These are phyloP conservation scores for Agroathelia rolfsii DNA, from an alignment of 1,284 basidiomycete genomes.

Conservation along the genomic window DNA sequence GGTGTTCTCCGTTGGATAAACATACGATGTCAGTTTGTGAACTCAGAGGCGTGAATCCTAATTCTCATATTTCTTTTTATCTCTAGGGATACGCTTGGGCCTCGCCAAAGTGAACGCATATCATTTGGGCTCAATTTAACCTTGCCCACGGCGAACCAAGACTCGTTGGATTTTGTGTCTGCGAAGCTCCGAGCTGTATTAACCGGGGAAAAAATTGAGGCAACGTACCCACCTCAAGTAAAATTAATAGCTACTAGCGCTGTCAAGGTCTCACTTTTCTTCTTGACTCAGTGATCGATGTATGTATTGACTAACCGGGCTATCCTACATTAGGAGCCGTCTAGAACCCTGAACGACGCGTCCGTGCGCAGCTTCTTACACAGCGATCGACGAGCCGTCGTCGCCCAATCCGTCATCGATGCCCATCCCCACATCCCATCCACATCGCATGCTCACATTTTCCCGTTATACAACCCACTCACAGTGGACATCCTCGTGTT, in stretches of 20 bases:
- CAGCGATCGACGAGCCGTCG: conserved; percentile 34
- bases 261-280: conserved; percentile 22
- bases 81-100: conserved; percentile 32
- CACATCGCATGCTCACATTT: conserved; percentile 44
- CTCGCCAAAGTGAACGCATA: conserved; percentile 40
- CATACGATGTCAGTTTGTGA: conserved; percentile 36
- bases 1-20: conserved; percentile 28
- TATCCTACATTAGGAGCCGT: conserved; percentile 11
- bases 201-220: conserved; percentile 33
- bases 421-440: conserved; percentile 58
- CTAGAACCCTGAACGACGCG: conserved; percentile 21
- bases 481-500: conserved; percentile 65
- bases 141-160: conserved; percentile 16
- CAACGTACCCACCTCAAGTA: conserved; percentile 42
- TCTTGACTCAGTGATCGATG: neutral
- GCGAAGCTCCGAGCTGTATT: conserved; percentile 43
- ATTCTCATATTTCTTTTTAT: too few species aligned
- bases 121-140: conserved; percentile 31
- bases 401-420: conserved; percentile 26
- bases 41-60: too few species aligned
- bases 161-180: conserved; percentile 39
- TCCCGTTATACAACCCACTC: conserved; percentile 71
- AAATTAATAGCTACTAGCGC: conserved; percentile 42
- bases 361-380: conserved; percentile 38
- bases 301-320: neutral